Base-by-base conservation (phyloP, 257 asterid genomes). In the Nyctanthes arbortristis region DNA sequence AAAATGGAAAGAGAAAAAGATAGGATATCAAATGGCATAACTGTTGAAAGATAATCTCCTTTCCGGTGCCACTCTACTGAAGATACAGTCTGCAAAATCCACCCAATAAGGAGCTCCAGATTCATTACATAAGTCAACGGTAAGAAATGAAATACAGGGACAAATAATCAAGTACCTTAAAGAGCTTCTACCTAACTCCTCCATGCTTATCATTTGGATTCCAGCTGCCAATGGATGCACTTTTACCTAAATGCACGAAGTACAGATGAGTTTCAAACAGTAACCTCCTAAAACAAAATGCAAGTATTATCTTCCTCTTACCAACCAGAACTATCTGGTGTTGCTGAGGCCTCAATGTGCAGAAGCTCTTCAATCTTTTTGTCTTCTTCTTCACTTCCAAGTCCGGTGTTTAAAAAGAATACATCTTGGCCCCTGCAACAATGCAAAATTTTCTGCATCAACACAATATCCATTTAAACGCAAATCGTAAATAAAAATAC, bases 1-100 rank as follows among this genome's bases (percentile, higher is more conserved):
- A n/a, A n/a, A n/a, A 52, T 18, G 28, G 29, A 52, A 28, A 52
- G 10, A 56, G 31, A 40, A 63, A 25, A 45, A 6, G 68, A 12
- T 2, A 93, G 98, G 98, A 93, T 90, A 93, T 93, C 98, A 87
- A 86, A 76, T 29, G 98, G 97, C 92, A 87, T 82, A 39, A 90
- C 88, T 28, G 92, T 78, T 31, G 98, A 87, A 69, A 93, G 83
- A 81, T 90, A 90, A 78, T 90, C 97, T 78, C 98, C 98, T 80
- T 82, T 88, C 33, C 98, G 96, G 77, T 93, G 97, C 98, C 98
- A 93, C 63, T 90, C 97, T 71, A 93, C 89, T 66, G 92, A 88
- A 60, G 91, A 79, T 30, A 93, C 97, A 63, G 88, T 61, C 98
- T 93, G 95, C 84, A 63, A 10, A 77, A 75, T 52, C 65, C 72